Conservation (phyloP, 1,139 yeast species). For the Meyerozyma sp. region DNA sequence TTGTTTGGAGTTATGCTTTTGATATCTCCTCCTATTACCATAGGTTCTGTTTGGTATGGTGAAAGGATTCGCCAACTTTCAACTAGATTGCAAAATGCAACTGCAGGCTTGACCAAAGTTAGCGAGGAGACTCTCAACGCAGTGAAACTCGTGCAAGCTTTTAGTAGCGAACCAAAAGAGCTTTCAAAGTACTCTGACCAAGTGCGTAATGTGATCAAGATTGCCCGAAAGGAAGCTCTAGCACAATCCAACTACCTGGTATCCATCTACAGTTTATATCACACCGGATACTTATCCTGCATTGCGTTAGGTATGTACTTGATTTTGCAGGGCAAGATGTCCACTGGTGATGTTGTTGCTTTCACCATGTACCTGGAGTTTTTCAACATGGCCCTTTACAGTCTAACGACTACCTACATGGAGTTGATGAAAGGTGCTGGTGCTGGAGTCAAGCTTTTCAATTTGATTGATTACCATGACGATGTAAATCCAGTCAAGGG, state of each 20-base stretch:
- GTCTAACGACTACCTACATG: constrained; percentile 47
- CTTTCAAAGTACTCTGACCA: constrained; percentile 35
- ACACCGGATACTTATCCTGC: constrained; percentile 42
- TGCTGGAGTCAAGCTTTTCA: constrained; percentile 46
- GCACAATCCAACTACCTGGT: constrained; percentile 45
- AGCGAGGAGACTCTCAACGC: constrained; percentile 44
- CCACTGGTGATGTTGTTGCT: constrained; percentile 44
- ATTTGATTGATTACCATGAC: constrained; percentile 39
- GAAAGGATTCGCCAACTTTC: constrained; percentile 41
- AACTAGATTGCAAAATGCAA: constrained; percentile 40
- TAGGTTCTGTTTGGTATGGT: constrained; percentile 48
- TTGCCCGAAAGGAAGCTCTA: constrained; percentile 42
- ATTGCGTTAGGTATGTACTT: constrained; percentile 42
- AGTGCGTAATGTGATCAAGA: constrained; percentile 36
- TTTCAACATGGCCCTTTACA: constrained; percentile 44
- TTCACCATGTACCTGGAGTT: constrained; percentile 47
- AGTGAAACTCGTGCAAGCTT: constrained; percentile 40
- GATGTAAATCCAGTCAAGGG: constrained; percentile 42
- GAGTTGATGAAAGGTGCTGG: constrained; percentile 55
- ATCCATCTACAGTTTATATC: constrained; percentile 41
- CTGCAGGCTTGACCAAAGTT: constrained; percentile 43
- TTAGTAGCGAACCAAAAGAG: constrained; percentile 42
- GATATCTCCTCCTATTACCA: constrained; percentile 49
- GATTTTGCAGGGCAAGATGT: constrained; percentile 38
- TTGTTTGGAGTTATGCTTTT: constrained; percentile 46